Percentiles rank a stretch among this genome's conserved stretches.
Conservation (phyloP, 2,329 filamentous ascomycete species). For the Pseudogymnoascus sp. region DNA sequence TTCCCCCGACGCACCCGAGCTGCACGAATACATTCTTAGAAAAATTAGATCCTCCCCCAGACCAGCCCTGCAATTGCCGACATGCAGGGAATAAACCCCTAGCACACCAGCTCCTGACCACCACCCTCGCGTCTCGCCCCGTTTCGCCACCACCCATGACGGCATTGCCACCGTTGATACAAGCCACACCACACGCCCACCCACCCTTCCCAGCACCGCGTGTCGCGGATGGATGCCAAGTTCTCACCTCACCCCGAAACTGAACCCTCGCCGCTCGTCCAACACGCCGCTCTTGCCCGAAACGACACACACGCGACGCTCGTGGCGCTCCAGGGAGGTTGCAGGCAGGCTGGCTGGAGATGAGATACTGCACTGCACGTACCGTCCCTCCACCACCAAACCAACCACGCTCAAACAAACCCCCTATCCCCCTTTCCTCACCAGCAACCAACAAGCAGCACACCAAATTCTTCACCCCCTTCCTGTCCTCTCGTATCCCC, state of each 20-base stretch:
- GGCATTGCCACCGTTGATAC: slow-evolving; percentile 1
- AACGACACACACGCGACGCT: not conserved
- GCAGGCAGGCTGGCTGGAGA: not conserved
- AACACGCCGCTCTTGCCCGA: not conserved
- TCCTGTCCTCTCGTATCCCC: slow-evolving; percentile 1
- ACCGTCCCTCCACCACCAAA: not conserved
- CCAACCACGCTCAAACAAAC: not conserved
- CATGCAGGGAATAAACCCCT: not conserved
- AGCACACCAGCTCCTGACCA: no score
- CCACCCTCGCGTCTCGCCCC: not conserved
- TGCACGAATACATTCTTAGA: not conserved
- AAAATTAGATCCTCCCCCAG: not conserved
- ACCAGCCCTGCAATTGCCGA: not conserved
- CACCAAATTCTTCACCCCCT: not conserved
- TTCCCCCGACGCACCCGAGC: not conserved
- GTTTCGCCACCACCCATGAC: slow-evolving; percentile 1
- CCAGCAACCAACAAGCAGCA: not conserved
- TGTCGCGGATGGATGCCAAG: not conserved
- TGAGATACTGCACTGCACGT: not conserved
- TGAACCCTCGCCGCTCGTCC: not conserved
- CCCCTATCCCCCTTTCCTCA: not conserved
- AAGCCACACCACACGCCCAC: not conserved
- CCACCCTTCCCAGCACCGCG: not conserved
- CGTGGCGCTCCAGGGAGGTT: not conserved
- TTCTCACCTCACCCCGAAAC: not conserved